These are phyloP conservation scores for Coprinellus micaceus DNA, from an alignment of 768 basidiomycete species.

Conservation along the genomic window DNA sequence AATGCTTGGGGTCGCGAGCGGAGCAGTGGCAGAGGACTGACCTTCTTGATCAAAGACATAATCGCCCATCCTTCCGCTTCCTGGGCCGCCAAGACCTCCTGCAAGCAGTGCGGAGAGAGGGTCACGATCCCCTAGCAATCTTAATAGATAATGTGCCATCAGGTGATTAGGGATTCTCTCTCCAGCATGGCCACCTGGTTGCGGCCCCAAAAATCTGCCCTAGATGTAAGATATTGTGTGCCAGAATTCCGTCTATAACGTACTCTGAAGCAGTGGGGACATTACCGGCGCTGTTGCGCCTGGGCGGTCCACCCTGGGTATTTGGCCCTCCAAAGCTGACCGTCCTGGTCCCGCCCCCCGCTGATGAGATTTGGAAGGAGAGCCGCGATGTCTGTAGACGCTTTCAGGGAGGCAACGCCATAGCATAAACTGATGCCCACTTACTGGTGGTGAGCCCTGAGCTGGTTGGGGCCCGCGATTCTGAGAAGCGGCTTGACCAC, in stretches of 20 bases:
- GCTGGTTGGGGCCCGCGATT: too few species aligned
- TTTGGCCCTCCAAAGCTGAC: conserved; percentile 7
- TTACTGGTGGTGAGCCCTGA: background rate
- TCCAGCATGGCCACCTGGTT: conserved; percentile 26
- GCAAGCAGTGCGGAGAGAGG: conserved; percentile 42
- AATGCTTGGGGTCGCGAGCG: background rate
- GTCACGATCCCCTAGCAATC: conserved; percentile 52
- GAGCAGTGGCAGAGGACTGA: conserved; percentile 18
- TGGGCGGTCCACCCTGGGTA: background rate
- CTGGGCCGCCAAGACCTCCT: conserved; percentile 17
- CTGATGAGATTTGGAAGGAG: conserved; percentile 10
- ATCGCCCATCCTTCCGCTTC: conserved; percentile 73
- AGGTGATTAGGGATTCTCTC: conserved; percentile 52
- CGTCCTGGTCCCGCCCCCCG: conserved; percentile 4
- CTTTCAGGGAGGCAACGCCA: background rate
- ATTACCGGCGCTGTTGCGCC: conserved; percentile 13
- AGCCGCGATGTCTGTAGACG: conserved; percentile 7
- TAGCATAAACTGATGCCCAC: background rate
- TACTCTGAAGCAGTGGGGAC: conserved; percentile 55
- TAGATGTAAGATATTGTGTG: background rate
- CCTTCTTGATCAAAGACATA: conserved; percentile 93
- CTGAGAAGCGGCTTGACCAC: too few species aligned
- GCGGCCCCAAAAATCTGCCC: conserved; percentile 22
- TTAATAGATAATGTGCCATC: conserved; percentile 72
- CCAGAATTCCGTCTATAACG: background rate